Percentiles rank a stretch among this genome's conserved stretches.
Conservation (phyloP, 2,329 filamentous ascomycete species). For the Microsporum canis region DNA sequence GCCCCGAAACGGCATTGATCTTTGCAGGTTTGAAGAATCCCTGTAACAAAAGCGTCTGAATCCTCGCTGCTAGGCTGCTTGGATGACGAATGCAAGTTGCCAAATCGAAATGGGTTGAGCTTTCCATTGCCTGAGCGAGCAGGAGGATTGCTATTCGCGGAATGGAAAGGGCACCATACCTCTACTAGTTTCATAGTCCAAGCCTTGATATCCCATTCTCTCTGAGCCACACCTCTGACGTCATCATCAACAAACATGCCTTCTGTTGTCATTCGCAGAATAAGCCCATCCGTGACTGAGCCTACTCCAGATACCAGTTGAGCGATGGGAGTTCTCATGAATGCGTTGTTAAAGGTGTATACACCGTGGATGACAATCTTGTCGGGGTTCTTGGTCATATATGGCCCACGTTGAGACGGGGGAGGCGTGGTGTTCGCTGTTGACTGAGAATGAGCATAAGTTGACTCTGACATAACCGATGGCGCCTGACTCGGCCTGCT, state of each 20-base stretch:
- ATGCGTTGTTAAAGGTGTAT: constrained; percentile 83
- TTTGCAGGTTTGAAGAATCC: constrained; percentile 54
- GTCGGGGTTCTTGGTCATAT: constrained; percentile 79
- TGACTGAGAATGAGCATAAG: constrained; percentile 73
- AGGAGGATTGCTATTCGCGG: constrained; percentile 33
- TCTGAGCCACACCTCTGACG: constrained; percentile 76
- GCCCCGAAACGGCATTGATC: constrained; percentile 47
- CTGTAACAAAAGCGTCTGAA: constrained; percentile 52
- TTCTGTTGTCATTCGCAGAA: constrained; percentile 84
- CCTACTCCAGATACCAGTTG: constrained; percentile 77
- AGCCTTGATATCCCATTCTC: constrained; percentile 97
- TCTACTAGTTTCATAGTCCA: constrained; percentile 93
- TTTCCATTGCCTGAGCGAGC: constrained; percentile 18
- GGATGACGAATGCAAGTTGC: constrained; percentile 39
- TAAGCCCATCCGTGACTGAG: constrained; percentile 79
- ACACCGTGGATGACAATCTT: constrained; percentile 95
- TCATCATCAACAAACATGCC: constrained; percentile 97
- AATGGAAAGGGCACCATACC: constrained; percentile 63
- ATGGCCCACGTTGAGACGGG: constrained; percentile 63
- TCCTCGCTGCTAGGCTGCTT: constrained; percentile 51
- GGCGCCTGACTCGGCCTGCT: constrained; percentile 42
- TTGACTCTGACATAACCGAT: constrained; percentile 68
- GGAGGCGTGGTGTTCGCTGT: constrained; percentile 77
- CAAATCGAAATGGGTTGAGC: constrained; percentile 30
- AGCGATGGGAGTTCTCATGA: constrained; percentile 77